Conservation (phyloP, 257 asterid species). For the Verbena officinalis region DNA sequence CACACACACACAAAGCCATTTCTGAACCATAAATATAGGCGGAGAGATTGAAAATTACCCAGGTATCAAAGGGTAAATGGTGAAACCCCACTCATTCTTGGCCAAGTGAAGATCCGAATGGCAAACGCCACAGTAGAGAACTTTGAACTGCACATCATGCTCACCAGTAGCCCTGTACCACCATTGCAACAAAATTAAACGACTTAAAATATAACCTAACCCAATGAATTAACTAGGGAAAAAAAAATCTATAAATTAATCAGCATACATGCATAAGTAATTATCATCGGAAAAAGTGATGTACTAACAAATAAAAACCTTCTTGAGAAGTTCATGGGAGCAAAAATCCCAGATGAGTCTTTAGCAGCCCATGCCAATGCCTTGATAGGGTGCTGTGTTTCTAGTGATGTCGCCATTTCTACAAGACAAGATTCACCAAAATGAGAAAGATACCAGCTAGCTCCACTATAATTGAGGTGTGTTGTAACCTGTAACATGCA, state of each 20-base stretch:
- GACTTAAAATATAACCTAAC: neutral
- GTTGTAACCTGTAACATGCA: too few species aligned
- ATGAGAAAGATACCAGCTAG: neutral
- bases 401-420: conserved; percentile 41
- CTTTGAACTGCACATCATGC: conserved; percentile 49
- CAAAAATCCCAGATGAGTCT: conserved; percentile 36
- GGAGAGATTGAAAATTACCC: too few species aligned
- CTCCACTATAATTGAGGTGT: neutral
- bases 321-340: conserved; percentile 41
- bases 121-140: conserved; percentile 54
- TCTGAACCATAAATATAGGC: too few species aligned
- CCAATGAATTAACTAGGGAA: too few species aligned
- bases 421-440: neutral
- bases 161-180: conserved; percentile 45
- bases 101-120: conserved; percentile 45
- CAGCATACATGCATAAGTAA: too few species aligned
- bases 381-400: conserved; percentile 38
- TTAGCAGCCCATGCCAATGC: conserved; percentile 49
- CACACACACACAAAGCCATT: too few species aligned
- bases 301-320: conserved; percentile 21
- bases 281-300: too few species aligned
- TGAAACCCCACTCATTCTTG: conserved; percentile 48
- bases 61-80: conserved; percentile 43
- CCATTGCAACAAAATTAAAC: neutral
- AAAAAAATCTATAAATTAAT: too few species aligned